Base-by-base conservation (phyloP, 2,329 filamentous ascomycete species). In the Zymoseptoria tritici region DNA sequence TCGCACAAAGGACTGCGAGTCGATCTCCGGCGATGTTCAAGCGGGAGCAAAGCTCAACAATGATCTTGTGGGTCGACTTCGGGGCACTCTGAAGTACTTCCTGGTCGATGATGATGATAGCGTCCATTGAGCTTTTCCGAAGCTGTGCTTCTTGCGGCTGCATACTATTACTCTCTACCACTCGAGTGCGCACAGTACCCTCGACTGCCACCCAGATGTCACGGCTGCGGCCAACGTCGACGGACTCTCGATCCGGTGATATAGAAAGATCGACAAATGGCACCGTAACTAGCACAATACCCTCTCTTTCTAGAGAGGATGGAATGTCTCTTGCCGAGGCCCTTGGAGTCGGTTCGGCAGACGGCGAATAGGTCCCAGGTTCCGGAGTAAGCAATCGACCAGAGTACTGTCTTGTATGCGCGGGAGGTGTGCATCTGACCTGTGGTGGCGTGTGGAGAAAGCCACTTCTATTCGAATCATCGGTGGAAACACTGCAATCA, bases 141-240 rank as follows among this genome's bases (percentile, higher is more conserved):
- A 51, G 20, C 49, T 13, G 46, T 3, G 36, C 29, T 13, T 19
- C 26, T 49, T 54, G 49, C n/a, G 29, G 51, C 29, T 46, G 22
- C 26, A 49, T 13, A 20, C 49, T 53, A 36, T 55, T 22, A n/a
- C 58, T 26, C 9, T 61, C 57, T 9, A 64, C 54, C 11, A 62
- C 13, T n/a, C 63, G 61, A 8, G 61, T 64, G n/a, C 61, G 64
- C 5, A 70, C 67, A 13, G 61, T 65, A 9, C 68, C 67, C 58
- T 70, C 64, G 8, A 72, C 60, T 19, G 68, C 64, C 9, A 72
- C 64, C 71, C 71, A 73, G 4, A 71, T 58, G 26, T 67, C 64
- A 21, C 60, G 59, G 8, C 66, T 62, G 9, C 61, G 31, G n/a
- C 59, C 57, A 2, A 67, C 60, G 57, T 73, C 71, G 19, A 72